Conservation (phyloP, 1,284 basidiomycete genomes). For the Puccinia hordei region DNA sequence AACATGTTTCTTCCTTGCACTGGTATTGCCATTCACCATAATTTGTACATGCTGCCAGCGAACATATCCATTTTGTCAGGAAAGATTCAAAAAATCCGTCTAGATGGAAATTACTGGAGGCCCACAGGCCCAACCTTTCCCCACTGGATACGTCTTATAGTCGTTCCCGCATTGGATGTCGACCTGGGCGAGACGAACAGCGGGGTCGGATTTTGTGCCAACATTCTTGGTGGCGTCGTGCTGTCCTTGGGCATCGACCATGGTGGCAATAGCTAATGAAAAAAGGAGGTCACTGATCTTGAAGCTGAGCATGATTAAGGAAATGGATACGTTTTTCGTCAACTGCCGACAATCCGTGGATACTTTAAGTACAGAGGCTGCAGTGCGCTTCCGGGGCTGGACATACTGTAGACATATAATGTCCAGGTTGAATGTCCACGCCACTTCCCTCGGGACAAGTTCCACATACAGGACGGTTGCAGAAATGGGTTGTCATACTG, state of each 20-base stretch:
- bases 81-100: not conserved
- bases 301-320: not conserved
- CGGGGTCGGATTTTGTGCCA: not conserved
- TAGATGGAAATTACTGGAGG: not conserved
- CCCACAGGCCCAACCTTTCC: slow-evolving; percentile 10
- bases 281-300: not conserved
- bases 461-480: too few relatives aligned
- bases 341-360: too few relatives aligned
- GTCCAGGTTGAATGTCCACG: too few relatives aligned
- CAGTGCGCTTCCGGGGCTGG: too few relatives aligned
- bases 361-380: too few relatives aligned
- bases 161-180: slow-evolving; percentile 37
- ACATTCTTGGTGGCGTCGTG: not conserved
- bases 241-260: not conserved
- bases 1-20: slow-evolving; percentile 4
- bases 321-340: too few relatives aligned
- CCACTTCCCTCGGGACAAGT: too few relatives aligned
- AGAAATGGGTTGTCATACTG: too few relatives aligned
- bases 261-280: not conserved
- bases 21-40: slow-evolving; percentile 12
- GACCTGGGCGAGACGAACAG: not conserved
- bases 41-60: slow-evolving; percentile 23
- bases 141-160: slow-evolving; percentile 17
- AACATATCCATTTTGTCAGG: not conserved
- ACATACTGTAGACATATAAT: too few relatives aligned